A percentile compares a stretch with the other conserved stretches of the same genome.
These are phyloP conservation scores for Aureobasidium leucospermi DNA, from an alignment of 2,329 filamentous ascomycete species.

Conservation along the genomic window DNA sequence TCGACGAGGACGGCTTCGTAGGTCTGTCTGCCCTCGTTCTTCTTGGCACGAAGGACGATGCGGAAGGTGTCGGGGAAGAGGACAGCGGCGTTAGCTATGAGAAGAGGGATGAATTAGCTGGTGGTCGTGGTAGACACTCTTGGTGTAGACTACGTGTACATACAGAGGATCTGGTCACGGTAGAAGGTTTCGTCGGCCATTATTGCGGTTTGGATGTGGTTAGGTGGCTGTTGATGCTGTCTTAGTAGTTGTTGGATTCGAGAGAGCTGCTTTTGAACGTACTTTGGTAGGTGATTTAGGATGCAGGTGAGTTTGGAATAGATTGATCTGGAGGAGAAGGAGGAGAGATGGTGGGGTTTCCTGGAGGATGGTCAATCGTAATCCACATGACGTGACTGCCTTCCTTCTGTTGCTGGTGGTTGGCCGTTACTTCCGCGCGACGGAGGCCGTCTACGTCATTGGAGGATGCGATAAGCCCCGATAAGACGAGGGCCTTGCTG, in stretches of 20 bases:
- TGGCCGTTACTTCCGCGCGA: not conserved
- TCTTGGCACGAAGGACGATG: constrained; percentile 8
- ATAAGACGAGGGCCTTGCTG: not conserved
- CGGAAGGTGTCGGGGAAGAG: constrained; percentile 13
- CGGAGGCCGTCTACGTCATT: not conserved
- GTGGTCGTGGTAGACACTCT: not conserved
- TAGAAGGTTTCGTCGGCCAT: constrained; percentile 14
- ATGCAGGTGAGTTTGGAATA: not conserved
- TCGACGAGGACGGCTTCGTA: constrained; percentile 13
- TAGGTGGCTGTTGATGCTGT: not conserved
- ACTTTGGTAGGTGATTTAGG: not conserved
- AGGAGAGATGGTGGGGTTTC: constrained; percentile 1
- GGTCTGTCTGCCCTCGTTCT: constrained; percentile 1
- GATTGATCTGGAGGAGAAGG: not conserved
- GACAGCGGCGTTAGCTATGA: constrained; percentile 10
- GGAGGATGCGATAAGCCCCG: not conserved
- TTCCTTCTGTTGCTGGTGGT: not conserved
- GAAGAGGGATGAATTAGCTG: not conserved
- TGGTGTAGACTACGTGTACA: not conserved
- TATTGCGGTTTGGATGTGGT: not conserved
- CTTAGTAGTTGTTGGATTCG: not conserved
- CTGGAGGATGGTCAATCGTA: not conserved
- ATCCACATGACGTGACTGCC: not conserved
- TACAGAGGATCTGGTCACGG: constrained; percentile 15
- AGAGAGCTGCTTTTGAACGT: not conserved